Evolutionary conservation across 371 early-diverging fungal genomes (phyloP), one percentile per base, ranked within the genome.

Genomic region (Mortierella sp.): DNA sequence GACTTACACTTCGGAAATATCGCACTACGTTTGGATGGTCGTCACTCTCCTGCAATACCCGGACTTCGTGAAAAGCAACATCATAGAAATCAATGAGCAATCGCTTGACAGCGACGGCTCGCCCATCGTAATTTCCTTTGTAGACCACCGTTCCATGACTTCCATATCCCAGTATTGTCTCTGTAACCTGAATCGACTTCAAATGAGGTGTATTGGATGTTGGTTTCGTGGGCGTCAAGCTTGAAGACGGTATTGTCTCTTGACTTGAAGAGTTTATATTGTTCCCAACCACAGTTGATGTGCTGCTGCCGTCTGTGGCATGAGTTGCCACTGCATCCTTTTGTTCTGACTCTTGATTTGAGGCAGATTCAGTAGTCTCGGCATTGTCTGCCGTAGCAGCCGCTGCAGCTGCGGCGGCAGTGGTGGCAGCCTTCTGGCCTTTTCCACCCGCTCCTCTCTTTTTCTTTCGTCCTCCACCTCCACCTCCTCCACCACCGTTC

Each of bases 101-200:
- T 15, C 98, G 88, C 82, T 99, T 99, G 40, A 99, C 94, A 0
- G 99, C 99, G 3, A 98, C 98, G 0, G 91, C 84, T 32, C 97
- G 90, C 28, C 94, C 95, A 72, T 96, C 96, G 83, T 96, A 98
- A 15, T 84, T 83, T 13, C 98, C 99, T 70, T 93, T 92, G 78
- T 95, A 97, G 26, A 99, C 98, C 19, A 98, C 92, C 0, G 99
- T 99, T 15, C 99, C 99, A 78, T 98, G 98, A 64, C 95, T 94
- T 47, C 99, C 99, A 72, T 97, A 96, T 8, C 98, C 97, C 71
- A 91, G 70, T 29, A 91, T 84, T 0, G 80, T 72, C 23, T 85
- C 85, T 3, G 87, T 72, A 3, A 91, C 86, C 17, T 70, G 70
- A 32, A 91, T 76, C 26, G 84, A 84, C 54, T 74, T 82, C 6